Conservation (phyloP, 495 filamentous ascomycete genomes). For the Zalerion maritima region DNA sequence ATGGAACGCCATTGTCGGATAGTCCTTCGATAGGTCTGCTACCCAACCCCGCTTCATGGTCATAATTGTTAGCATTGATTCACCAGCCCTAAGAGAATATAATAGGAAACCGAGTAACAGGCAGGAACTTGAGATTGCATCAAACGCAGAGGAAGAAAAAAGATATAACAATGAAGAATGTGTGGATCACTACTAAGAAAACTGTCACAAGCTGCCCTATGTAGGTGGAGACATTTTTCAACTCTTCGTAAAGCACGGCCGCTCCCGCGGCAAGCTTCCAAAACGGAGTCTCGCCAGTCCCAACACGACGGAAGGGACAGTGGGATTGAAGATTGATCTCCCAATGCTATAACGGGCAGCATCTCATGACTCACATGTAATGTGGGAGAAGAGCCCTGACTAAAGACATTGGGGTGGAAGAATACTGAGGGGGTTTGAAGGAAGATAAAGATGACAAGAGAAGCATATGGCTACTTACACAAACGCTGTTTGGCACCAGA, state of each 20-base stretch:
- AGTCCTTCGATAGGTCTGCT: slow-evolving; percentile 61
- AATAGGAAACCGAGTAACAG: slow-evolving; percentile 3
- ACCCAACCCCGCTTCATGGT: slow-evolving; percentile 68
- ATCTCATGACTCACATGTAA: slow-evolving; percentile 46
- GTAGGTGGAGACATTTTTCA: slow-evolving; percentile 49
- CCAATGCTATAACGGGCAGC: slow-evolving; percentile 96
- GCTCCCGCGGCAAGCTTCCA: slow-evolving; percentile 67
- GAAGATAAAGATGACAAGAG: slow-evolving; percentile 8
- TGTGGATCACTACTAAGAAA: slow-evolving; percentile 99
- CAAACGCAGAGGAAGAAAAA: slow-evolving; percentile 3
- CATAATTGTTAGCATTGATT: slow-evolving; percentile 9
- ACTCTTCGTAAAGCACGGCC: slow-evolving; percentile 61
- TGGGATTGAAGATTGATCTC: slow-evolving; percentile 64
- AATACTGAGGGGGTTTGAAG: slow-evolving; percentile 7
- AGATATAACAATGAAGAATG: slow-evolving; percentile 35
- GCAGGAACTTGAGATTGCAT: background rate
- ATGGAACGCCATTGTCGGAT: slow-evolving; percentile 88
- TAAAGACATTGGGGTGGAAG: slow-evolving; percentile 53
- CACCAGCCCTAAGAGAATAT: slow-evolving; percentile 5
- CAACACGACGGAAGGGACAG: slow-evolving; percentile 41
- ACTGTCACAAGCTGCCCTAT: slow-evolving; percentile 42
- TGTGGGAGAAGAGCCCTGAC: slow-evolving; percentile 76
- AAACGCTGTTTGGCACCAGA: slow-evolving; percentile 80
- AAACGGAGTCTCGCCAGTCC: slow-evolving; percentile 68
- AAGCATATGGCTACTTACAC: slow-evolving; percentile 52